Evolutionary conservation across 352 stramenopile species (phyloP), one percentile per base, ranked within the genome.

Genomic region (Pythium utonaiense): DNA sequence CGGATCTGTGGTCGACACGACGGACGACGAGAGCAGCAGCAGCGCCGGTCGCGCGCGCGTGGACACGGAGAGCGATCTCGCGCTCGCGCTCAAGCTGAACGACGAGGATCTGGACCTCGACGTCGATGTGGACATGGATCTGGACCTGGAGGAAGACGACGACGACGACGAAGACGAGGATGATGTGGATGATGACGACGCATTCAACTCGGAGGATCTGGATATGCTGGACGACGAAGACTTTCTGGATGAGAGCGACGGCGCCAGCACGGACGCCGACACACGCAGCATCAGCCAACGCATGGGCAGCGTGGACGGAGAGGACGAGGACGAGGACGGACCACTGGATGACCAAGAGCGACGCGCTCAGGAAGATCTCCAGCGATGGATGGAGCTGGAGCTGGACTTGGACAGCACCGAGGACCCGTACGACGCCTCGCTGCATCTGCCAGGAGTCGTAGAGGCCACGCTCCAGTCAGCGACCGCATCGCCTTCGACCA

Each of bases 341-440:
- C 42, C 47, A 10, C n/a, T 53, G 0, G 49, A 54, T 7, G 55
- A 55, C 34, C 21, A 42, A n/a, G 60, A 67, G 47, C 60, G 42
- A 4, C 42, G 50, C 12, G 50, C 49, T 3, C 51, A 63, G 21
- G 62, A 69, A 48, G 62, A 69, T 49, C 24, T 69, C 36, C 62
- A 69, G 62, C 62, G 56, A 1, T 69, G 62, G 62, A 69, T 69
- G 62, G 62, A 69, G 57, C 50, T 69, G 41, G 62, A 69, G 45
- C 50, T 69, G 3, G 62, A 69, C 25, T 47, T 69, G 22, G 62
- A 69, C 44, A 55, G 25, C 27, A 65, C 55, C 10, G 53, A 52
- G 12, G 62, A 69, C 42, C 62, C 62, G 25, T 69, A 69, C 56
- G 62, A 69, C 30, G 56, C 56, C 16, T 53, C 62, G 56, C 40